Base-by-base conservation (phyloP, 2,329 filamentous ascomycete species). In the Pseudogymnoascus sp. region DNA sequence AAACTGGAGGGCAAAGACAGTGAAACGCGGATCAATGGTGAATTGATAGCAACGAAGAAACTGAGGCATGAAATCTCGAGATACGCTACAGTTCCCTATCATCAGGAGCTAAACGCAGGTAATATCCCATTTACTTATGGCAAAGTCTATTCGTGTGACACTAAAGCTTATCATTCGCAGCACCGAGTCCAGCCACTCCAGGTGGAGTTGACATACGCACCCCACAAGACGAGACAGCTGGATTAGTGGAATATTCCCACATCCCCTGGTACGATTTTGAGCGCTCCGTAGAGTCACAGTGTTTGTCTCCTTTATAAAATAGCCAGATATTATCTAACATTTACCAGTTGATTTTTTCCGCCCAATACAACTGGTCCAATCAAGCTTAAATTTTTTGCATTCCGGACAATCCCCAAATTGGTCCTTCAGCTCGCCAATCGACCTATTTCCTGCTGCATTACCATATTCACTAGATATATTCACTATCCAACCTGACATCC, bases 221-320 rank as follows among this genome's bases (percentile, higher is more conserved):
- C 7, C 64, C 64, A 58, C 61, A 9, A 61, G 44, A 44, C 35
- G 60, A 47, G 31, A 26, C 4, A n/a, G 13, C 9, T 41, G 21
- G 17, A 62, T 63, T 62, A 59, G 64, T 65, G 61, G 39, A 63
- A 13, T 65, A 64, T 40, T 60, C 64, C 5, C 59, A 63, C 61
- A 64, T 65, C 59, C 64, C 64, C 4, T 65, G 64, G 64, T 65
- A 63, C 62, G 63, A 64, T 35, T 65, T 65, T 47, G 64, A 65
- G 58, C 58, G 11, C 26, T 41, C 62, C n/a, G 57, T 64, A 13
- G 41, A 63, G 21, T n/a, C 31, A 57, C 26, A 61, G 29, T 47
- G 61, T 64, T 60, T 59, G 61, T 58, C 15, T 59, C 44, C 29
- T 61, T 11, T 59, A 40, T 29, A 36, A 60, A 31, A 31, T 44